These are phyloP conservation scores for Mentha longifolia DNA, from an alignment of 257 asterid genomes.

Conservation along the genomic window DNA sequence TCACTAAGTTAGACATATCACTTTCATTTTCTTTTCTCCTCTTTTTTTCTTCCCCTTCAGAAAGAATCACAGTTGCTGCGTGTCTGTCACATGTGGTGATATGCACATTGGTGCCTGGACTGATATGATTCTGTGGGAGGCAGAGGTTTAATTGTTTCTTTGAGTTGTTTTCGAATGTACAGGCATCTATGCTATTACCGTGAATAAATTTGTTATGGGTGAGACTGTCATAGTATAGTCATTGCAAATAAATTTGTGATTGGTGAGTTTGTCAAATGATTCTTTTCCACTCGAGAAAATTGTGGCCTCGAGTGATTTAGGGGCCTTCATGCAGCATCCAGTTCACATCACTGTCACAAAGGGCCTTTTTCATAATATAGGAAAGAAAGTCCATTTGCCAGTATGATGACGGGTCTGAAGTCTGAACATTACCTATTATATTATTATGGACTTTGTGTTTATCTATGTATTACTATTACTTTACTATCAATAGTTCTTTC, in stretches of 20 bases:
- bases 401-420: neutral
- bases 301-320: neutral
- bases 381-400: neutral
- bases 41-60: no score
- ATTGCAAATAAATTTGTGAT: no score
- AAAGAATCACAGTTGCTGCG: no score
- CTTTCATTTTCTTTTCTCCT: no score
- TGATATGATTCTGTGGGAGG: slow-evolving; percentile 9
- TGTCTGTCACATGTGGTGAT: no score
- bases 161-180: slow-evolving; percentile 16
- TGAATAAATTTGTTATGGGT: neutral
- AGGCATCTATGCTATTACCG: neutral
- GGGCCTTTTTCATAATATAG: no score
- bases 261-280: neutral
- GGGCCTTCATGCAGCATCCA: neutral
- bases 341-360: no score
- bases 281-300: neutral
- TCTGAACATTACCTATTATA: no score
- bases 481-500: neutral
- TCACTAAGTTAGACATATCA: no score
- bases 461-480: neutral
- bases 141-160: neutral
- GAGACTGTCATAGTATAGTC: no score
- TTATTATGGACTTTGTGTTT: neutral
- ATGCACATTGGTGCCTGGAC: neutral